phyloP scores from a whole-genome alignment of 2,329 filamentous ascomycete genomes.

The Pseudogymnoascus verrucosus region DNA sequence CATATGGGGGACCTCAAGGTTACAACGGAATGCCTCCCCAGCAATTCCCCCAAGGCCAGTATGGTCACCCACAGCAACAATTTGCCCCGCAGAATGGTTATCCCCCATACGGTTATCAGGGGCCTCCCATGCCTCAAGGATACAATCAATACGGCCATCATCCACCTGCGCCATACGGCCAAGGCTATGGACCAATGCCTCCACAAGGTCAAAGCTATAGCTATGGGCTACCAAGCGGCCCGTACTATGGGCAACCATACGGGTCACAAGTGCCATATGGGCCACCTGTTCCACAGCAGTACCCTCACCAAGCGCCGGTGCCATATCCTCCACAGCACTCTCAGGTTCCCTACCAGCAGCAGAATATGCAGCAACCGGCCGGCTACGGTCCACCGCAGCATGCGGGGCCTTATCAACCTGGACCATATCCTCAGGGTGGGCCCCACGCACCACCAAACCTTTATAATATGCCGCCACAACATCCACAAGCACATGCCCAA shows the following conservation, averaged over 20 bases:
- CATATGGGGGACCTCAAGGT: background rate
- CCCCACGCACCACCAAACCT: background rate
- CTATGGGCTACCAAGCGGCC: background rate
- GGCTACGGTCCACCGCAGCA: slow-evolving; percentile 14
- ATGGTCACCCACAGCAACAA: slow-evolving; percentile 20
- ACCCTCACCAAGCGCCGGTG: slow-evolving; percentile 12
- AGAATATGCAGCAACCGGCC: slow-evolving; percentile 9
- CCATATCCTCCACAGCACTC: slow-evolving; percentile 18
- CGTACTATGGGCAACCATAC: slow-evolving; percentile 15
- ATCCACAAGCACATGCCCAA: slow-evolving; percentile 10
- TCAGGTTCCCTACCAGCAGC: slow-evolving; percentile 14
- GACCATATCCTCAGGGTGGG: slow-evolving; percentile 7
- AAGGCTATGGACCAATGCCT: background rate
- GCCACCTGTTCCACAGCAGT: slow-evolving; percentile 16
- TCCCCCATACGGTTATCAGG: background rate
- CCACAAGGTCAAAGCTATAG: background rate
- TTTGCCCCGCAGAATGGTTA: slow-evolving; percentile 17
- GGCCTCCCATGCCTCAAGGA: background rate
- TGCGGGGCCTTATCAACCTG: background rate
- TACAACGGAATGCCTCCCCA: background rate
- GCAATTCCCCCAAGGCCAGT: slow-evolving; percentile 8
- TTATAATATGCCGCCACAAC: slow-evolving; percentile 10
- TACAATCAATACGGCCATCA: background rate
- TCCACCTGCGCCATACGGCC: background rate
- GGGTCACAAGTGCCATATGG: slow-evolving; percentile 13